Percentiles rank a stretch among this genome's conserved stretches.
These are phyloP conservation scores for Quercus phellos DNA, from an alignment of 331 rosid species.

Conservation along the genomic window DNA sequence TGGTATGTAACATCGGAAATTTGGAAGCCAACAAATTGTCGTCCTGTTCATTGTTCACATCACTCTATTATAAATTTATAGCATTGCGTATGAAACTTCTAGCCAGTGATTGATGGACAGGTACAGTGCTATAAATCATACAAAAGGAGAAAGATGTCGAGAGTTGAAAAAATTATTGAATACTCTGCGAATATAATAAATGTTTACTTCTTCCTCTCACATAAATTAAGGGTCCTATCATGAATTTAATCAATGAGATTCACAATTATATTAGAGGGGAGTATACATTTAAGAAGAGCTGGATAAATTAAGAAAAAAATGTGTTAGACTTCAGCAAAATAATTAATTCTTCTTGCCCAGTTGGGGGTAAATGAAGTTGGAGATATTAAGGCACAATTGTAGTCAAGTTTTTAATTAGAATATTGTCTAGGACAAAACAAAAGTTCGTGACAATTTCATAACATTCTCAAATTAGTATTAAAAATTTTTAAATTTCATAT, in stretches of 20 bases:
- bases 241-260: no score
- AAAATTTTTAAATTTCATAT: no score
- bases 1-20: neutral
- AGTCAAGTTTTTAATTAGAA: no score
- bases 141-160: neutral
- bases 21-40: no score
- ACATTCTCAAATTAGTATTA: no score
- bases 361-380: neutral
- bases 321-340: neutral
- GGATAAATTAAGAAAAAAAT: neutral
- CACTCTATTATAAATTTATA: no score
- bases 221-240: accelerated
- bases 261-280: accelerated
- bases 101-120: neutral
- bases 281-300: neutral
- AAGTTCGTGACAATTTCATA: no score
- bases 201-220: accelerated
- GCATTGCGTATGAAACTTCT: no score
- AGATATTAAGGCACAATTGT: neutral
- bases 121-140: neutral
- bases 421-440: no score
- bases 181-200: accelerated
- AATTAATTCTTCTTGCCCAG: neutral
- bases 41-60: no score
- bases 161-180: neutral